Percentiles rank a stretch among this genome's conserved stretches.
Conservation (phyloP, 768 basidiomycete species). For the Dentipellis fragilis region DNA sequence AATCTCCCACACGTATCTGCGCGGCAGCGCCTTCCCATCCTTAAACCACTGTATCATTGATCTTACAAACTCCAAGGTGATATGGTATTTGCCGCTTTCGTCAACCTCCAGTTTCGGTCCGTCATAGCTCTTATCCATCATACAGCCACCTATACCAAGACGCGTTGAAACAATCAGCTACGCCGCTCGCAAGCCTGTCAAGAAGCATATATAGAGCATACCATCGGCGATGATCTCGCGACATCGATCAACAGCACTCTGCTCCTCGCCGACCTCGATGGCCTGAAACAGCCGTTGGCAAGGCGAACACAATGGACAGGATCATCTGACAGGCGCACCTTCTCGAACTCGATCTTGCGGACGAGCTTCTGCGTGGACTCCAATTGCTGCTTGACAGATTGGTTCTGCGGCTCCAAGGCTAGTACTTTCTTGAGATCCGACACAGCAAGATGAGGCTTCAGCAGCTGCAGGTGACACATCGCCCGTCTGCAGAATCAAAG, state of each 20-base stretch:
- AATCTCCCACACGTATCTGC: slow-evolving; percentile 93
- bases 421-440: slow-evolving; percentile 83
- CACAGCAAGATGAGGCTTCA: slow-evolving; percentile 81
- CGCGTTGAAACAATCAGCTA: neutral
- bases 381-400: slow-evolving; percentile 68
- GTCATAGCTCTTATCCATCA: slow-evolving; percentile 59
- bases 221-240: slow-evolving; percentile 72
- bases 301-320: neutral
- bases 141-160: slow-evolving; percentile 52
- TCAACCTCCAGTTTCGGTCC: slow-evolving; percentile 62
- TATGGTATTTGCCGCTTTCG: slow-evolving; percentile 58
- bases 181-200: too few species aligned
- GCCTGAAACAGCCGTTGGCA: slow-evolving; percentile 38
- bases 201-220: slow-evolving; percentile 19
- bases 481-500: slow-evolving; percentile 50
- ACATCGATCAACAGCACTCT: slow-evolving; percentile 66
- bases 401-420: slow-evolving; percentile 78
- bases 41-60: slow-evolving; percentile 91
- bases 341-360: slow-evolving; percentile 85
- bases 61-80: slow-evolving; percentile 70
- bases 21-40: slow-evolving; percentile 83
- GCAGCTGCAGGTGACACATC: slow-evolving; percentile 80
- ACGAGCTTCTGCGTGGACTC: slow-evolving; percentile 86
- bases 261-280: slow-evolving; percentile 88
- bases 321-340: slow-evolving; percentile 33